Percentiles rank a stretch among this genome's conserved stretches.
phyloP scores from a whole-genome alignment of 2,329 filamentous ascomycete species.

The Colletotrichum spaethianum region DNA sequence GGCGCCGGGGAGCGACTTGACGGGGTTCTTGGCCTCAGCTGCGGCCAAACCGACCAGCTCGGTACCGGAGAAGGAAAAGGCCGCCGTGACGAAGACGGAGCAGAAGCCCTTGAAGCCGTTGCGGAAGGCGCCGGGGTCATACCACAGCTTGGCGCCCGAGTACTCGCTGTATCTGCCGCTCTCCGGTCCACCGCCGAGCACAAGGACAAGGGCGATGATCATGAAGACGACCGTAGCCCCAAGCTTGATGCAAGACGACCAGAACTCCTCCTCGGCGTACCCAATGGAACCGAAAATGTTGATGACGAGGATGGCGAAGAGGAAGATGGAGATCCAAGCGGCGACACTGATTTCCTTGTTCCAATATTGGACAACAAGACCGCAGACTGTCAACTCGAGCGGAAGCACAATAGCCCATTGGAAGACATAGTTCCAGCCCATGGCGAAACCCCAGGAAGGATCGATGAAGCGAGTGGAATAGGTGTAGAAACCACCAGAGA shows the following conservation, averaged over 20 bases:
- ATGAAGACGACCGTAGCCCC: constrained; percentile 73
- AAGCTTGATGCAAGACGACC: constrained; percentile 69
- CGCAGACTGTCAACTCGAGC: constrained; percentile 65
- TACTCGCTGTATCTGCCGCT: constrained; percentile 57
- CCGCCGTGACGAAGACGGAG: constrained; percentile 78
- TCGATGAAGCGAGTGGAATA: constrained; percentile 74
- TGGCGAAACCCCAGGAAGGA: constrained; percentile 71
- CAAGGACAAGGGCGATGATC: constrained; percentile 70
- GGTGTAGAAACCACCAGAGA: constrained; percentile 75
- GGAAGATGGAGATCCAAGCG: constrained; percentile 69
- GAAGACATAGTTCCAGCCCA: constrained; percentile 67
- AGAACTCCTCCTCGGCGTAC: constrained; percentile 70
- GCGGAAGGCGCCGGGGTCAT: constrained; percentile 68
- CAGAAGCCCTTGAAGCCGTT: constrained; percentile 80
- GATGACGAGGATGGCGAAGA: constrained; percentile 62
- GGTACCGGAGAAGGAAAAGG: constrained; percentile 78
- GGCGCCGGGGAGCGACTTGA: constrained; percentile 80
- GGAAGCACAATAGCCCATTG: constrained; percentile 66
- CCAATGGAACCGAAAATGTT: constrained; percentile 70
- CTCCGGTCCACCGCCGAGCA: constrained; percentile 69
- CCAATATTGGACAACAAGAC: constrained; percentile 68
- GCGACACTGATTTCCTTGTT: constrained; percentile 59
- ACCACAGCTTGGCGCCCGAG: constrained; percentile 58
- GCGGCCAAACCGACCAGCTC: constrained; percentile 80
- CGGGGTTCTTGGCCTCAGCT: constrained; percentile 77